phyloP scores from a whole-genome alignment of 495 filamentous ascomycete genomes.

The Aspergillus wentii region DNA sequence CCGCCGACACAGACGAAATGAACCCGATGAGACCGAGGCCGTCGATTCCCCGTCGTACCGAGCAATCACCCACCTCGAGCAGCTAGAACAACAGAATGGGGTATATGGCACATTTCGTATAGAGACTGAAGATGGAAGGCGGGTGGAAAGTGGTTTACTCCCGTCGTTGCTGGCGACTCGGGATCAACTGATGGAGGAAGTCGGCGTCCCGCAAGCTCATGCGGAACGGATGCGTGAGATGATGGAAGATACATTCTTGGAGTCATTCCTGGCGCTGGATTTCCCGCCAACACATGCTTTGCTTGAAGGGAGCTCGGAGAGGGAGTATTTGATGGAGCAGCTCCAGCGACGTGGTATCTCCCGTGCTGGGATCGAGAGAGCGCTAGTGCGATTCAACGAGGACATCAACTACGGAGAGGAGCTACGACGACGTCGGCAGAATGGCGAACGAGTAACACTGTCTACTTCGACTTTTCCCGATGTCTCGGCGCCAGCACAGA shows the following conservation, averaged over 20 bases:
- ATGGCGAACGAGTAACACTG: slow-evolving; percentile 37
- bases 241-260: slow-evolving; percentile 47
- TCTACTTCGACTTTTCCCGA: slow-evolving; percentile 42
- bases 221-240: slow-evolving; percentile 45
- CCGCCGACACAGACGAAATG: slow-evolving; percentile 33
- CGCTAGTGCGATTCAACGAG: slow-evolving; percentile 35
- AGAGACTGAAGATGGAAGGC: slow-evolving; percentile 41
- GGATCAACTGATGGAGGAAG: slow-evolving; percentile 42
- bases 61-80: slow-evolving; percentile 40
- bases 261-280: slow-evolving; percentile 44
- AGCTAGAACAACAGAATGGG: slow-evolving; percentile 41
- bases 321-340: slow-evolving; percentile 36
- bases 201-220: slow-evolving; percentile 34
- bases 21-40: slow-evolving; percentile 19
- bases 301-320: slow-evolving; percentile 24
- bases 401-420: slow-evolving; percentile 42
- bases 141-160: slow-evolving; percentile 43
- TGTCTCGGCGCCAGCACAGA: slow-evolving; percentile 39
- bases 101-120: slow-evolving; percentile 46
- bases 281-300: slow-evolving; percentile 37
- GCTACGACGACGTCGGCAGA: slow-evolving; percentile 37
- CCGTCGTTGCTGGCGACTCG: slow-evolving; percentile 41
- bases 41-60: slow-evolving; percentile 32
- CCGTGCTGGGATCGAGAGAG: slow-evolving; percentile 35
- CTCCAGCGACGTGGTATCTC: slow-evolving; percentile 40